These are phyloP conservation scores for Uromyces viciae-fabae DNA, from an alignment of 1,284 basidiomycete genomes.

Conservation along the genomic window DNA sequence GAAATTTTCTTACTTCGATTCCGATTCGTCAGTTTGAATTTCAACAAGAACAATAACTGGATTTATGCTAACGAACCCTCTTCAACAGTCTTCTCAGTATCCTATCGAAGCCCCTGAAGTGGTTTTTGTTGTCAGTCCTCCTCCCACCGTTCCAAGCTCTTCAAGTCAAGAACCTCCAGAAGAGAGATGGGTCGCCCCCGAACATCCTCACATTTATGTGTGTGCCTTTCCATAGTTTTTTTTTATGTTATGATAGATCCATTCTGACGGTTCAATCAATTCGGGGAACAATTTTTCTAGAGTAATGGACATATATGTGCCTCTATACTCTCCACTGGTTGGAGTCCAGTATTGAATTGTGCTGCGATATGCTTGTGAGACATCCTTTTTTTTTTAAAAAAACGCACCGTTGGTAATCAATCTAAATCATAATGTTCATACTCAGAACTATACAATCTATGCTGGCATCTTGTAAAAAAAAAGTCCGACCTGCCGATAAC, in stretches of 20 bases:
- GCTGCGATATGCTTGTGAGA: slow-evolving; percentile 35
- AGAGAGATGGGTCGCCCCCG: slow-evolving; percentile 20
- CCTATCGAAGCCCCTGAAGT: slow-evolving; percentile 42
- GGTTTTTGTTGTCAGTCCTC: slow-evolving; percentile 30
- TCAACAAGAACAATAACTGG: too few species aligned
- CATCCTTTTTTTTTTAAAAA: slow-evolving; percentile 50
- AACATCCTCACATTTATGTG: slow-evolving; percentile 44
- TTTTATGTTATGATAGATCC: not conserved
- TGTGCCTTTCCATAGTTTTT: too few species aligned
- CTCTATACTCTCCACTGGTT: slow-evolving; percentile 76
- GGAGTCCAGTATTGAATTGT: slow-evolving; percentile 72
- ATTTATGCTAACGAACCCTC: not conserved
- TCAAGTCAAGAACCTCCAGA: slow-evolving; percentile 1
- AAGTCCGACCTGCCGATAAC: slow-evolving; percentile 71
- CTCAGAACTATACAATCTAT: slow-evolving; percentile 75
- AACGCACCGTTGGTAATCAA: slow-evolving; percentile 64
- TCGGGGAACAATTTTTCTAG: not conserved
- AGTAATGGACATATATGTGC: slow-evolving; percentile 63
- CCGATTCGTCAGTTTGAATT: slow-evolving; percentile 26
- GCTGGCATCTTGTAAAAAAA: slow-evolving; percentile 79
- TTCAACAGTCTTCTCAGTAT: slow-evolving; percentile 33
- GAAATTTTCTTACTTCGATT: slow-evolving; percentile 37
- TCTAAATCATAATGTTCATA: not conserved
- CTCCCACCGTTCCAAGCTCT: not conserved
- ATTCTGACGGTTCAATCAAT: not conserved